Base-by-base conservation (phyloP, 1,284 basidiomycete species). In the Stygiomarasmius scandens region DNA sequence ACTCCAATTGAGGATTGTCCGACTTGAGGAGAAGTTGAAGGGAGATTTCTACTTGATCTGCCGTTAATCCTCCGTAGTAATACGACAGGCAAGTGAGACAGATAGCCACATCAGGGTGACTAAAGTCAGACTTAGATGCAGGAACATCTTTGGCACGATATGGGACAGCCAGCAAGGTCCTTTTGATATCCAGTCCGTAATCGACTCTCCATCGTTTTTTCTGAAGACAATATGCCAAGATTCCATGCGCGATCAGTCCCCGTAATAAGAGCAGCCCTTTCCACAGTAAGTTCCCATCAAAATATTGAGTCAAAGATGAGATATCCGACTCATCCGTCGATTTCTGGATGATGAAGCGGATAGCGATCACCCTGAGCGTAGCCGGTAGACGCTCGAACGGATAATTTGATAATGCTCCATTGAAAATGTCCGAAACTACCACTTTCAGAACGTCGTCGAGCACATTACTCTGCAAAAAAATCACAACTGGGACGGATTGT, bases 101-200 rank as follows among this genome's bases (percentile, higher is more conserved):
- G 51, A 84, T 67, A 1, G 75, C 71, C 20, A 84, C 69, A 27
- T 85, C 82, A 0, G 82, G 82, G 63, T 84, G 81, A 1, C 79
- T 81, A 55, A 84, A 84, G 46, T 84, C 81, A 23, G 82, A 79
- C 27, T 74, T 70, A 34, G 69, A 56, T 16, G 79, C 68, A 0
- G 82, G 82, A 1, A 76, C 69, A 55, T 84, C 82, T 63, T 83
- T 83, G 0, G 81, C 81, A 22, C 76, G 69, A 59, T 81, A 83
- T 1, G 81, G 81, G 0, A 83, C 82, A 0, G 83, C 81, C 3
- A 84, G 69, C 58, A 77, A 70, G 0, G 83, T 76, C 3, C 82
- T 77, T 8, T 27, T 58, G 3, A 62, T 64, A 55, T 79, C 75
- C n/a, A 83, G 71, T 0, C 81, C 83, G 63, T 80, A 85, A 61